These are phyloP conservation scores for Datura wrightii DNA, from an alignment of 257 asterid genomes.

Conservation along the genomic window DNA sequence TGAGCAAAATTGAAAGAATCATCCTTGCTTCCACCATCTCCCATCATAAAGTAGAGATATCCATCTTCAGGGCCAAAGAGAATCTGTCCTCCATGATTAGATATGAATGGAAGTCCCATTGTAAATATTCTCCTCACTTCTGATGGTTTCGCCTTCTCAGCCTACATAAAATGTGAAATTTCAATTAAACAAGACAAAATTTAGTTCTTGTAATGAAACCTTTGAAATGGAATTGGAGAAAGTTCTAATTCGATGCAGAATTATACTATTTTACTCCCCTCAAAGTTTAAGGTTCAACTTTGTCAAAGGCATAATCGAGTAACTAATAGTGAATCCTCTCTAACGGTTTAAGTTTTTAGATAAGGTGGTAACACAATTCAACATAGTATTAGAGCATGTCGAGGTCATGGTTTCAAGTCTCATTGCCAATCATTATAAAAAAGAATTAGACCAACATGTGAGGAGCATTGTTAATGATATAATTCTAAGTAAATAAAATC, in stretches of 20 bases:
- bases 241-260: background rate
- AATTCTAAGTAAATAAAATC: background rate
- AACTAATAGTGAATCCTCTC: background rate
- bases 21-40: slow-evolving; percentile 89
- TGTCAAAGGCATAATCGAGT: too few relatives aligned
- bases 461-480: background rate
- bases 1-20: slow-evolving; percentile 84
- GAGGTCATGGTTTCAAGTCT: background rate
- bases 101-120: slow-evolving; percentile 76
- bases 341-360: background rate
- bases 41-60: slow-evolving; percentile 77
- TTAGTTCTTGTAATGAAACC: background rate
- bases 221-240: background rate
- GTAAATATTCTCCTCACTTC: slow-evolving; percentile 84
- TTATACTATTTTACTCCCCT: background rate
- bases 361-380: background rate
- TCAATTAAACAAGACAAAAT: background rate
- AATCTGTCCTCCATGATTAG: slow-evolving; percentile 86
- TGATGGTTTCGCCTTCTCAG: slow-evolving; percentile 55
- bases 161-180: slow-evolving; percentile 47
- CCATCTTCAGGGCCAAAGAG: slow-evolving; percentile 89
- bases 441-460: background rate
- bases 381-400: background rate
- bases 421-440: background rate
- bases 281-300: too few relatives aligned